Percentiles rank a stretch among this genome's conserved stretches.
phyloP scores from a whole-genome alignment of 768 basidiomycete genomes.

The Lentinus brumalis region DNA sequence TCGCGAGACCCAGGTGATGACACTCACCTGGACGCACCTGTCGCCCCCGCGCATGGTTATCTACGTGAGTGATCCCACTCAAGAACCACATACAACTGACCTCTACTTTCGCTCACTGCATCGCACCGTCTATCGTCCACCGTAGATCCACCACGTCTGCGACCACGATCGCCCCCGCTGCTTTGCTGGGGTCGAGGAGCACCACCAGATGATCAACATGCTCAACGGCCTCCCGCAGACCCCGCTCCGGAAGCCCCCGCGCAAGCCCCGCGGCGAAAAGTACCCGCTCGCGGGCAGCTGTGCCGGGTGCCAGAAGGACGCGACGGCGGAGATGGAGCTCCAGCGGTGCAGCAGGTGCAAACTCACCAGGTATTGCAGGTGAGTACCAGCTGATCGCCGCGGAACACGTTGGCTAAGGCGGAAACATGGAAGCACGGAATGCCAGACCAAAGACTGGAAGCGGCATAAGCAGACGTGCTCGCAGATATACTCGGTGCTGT shows the following conservation, averaged over 20 bases:
- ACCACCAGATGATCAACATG: neutral
- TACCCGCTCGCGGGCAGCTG: slow-evolving; percentile 22
- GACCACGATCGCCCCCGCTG: slow-evolving; percentile 11
- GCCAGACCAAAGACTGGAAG: slow-evolving; percentile 21
- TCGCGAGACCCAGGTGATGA: neutral
- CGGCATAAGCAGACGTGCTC: slow-evolving; percentile 16
- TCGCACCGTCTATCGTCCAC: neutral
- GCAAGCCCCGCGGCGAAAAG: neutral
- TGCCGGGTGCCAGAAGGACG: slow-evolving; percentile 15
- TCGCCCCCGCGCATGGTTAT: neutral
- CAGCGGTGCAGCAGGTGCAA: slow-evolving; percentile 17
- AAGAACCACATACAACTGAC: too few relatives aligned
- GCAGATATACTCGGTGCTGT: neutral
- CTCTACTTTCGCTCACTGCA: neutral
- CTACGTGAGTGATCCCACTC: neutral
- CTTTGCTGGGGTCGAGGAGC: slow-evolving; percentile 1
- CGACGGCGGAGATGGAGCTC: slow-evolving; percentile 1
- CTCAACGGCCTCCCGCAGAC: neutral
- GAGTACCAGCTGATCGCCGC: neutral
- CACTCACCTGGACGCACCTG: neutral
- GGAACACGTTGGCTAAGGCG: neutral
- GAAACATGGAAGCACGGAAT: slow-evolving; percentile 4
- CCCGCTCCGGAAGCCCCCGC: neutral
- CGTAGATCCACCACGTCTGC: slow-evolving; percentile 21
- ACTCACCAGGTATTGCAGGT: slow-evolving; percentile 23